These are phyloP conservation scores for Gastrodia elata DNA, from an alignment of 106 monocot genomes.

Conservation along the genomic window DNA sequence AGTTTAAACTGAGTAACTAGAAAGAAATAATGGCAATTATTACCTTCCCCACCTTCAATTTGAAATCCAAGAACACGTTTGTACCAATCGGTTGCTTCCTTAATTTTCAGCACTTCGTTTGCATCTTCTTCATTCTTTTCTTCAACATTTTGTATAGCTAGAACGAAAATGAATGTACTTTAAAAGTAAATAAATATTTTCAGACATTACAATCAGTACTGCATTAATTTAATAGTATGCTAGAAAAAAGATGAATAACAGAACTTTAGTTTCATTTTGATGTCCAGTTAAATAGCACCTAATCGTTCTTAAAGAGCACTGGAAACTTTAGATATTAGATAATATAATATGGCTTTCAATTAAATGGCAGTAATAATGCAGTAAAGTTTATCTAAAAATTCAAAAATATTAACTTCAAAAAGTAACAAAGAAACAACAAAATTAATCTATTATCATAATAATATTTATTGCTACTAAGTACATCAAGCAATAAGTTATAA, in stretches of 20 bases:
- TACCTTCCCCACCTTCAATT: constrained; percentile 63
- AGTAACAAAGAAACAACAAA: neutral
- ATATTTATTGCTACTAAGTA: neutral
- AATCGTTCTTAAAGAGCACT: neutral
- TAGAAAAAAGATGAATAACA: neutral
- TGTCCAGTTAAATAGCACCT: neutral
- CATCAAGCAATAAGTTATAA: neutral
- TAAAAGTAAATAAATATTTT: neutral
- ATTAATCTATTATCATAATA: neutral
- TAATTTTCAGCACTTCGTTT: constrained; percentile 21
- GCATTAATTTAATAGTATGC: no score
- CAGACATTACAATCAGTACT: neutral
- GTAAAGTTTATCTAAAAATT: neutral
- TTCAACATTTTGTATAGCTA: constrained; percentile 40
- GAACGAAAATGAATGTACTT: neutral
- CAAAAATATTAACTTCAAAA: neutral
- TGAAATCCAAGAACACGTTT: constrained; percentile 54
- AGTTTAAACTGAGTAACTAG: neutral
- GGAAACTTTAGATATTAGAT: neutral
- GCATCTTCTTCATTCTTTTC: constrained; percentile 26
- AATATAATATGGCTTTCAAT: neutral
- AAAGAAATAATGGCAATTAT: neutral
- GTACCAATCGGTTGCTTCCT: constrained; percentile 53
- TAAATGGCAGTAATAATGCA: neutral
- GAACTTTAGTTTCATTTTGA: neutral